Conservation (phyloP, 2,329 filamentous ascomycete genomes). For the Diaporthe eres region DNA sequence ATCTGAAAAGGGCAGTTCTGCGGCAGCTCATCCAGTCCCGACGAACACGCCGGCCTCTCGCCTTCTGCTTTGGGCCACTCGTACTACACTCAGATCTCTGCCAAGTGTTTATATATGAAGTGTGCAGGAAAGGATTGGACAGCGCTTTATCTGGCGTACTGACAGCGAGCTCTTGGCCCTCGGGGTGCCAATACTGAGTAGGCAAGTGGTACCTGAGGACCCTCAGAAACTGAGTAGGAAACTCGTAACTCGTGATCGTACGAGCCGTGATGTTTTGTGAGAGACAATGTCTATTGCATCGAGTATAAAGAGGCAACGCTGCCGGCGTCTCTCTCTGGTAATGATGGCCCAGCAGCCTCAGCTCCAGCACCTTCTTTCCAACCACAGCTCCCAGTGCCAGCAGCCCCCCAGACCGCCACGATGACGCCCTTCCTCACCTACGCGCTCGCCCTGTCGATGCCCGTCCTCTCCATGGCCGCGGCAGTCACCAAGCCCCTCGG, state of each 20-base stretch:
- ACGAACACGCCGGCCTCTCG: background rate
- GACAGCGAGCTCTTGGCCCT: constrained; percentile 28
- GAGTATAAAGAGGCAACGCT: constrained; percentile 18
- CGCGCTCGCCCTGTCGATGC: constrained; percentile 32
- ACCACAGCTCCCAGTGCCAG: constrained; percentile 23
- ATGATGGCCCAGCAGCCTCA: constrained; percentile 23
- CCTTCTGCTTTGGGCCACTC: constrained; percentile 16
- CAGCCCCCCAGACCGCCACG: constrained; percentile 31
- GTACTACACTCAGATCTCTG: constrained; percentile 10
- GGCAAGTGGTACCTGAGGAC: constrained; percentile 31
- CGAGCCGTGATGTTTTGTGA: background rate
- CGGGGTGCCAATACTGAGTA: constrained; percentile 34
- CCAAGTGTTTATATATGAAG: background rate
- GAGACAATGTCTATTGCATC: background rate
- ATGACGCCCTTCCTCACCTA: constrained; percentile 38
- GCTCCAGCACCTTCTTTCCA: constrained; percentile 12
- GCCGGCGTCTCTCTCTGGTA: background rate
- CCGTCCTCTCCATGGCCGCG: constrained; percentile 35
- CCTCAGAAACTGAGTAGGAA: background rate
- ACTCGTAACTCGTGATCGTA: background rate
- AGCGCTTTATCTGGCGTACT: constrained; percentile 24
- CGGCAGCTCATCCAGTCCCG: background rate
- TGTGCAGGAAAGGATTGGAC: constrained; percentile 28
- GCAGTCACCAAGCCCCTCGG: constrained; percentile 21
- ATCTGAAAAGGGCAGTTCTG: constrained; percentile 2